These are phyloP conservation scores for Aspergillus unguis DNA, from an alignment of 2,329 filamentous ascomycete genomes.

Conservation along the genomic window DNA sequence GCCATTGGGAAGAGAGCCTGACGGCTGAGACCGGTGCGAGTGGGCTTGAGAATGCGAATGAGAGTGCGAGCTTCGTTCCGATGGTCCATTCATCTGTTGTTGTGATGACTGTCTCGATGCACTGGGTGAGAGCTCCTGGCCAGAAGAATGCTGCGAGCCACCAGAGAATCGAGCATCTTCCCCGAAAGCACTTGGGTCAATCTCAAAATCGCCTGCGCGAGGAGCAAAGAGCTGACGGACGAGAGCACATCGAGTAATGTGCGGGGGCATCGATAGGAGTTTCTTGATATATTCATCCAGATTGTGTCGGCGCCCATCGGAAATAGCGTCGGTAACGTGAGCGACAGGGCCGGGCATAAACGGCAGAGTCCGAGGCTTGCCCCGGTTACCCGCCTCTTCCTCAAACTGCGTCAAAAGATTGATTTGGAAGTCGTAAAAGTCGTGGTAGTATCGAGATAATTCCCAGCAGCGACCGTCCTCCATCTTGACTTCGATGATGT, in stretches of 20 bases:
- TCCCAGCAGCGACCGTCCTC: slow-evolving; percentile 93
- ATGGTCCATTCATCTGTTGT: slow-evolving; percentile 57
- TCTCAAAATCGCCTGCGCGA: slow-evolving; percentile 87
- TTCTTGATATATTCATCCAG: slow-evolving; percentile 95
- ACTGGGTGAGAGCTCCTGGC: slow-evolving; percentile 58
- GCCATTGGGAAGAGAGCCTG: slow-evolving; percentile 31
- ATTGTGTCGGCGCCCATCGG: slow-evolving; percentile 86
- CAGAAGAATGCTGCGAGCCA: slow-evolving; percentile 65
- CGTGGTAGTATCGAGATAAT: slow-evolving; percentile 90
- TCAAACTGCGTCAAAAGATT: slow-evolving; percentile 88
- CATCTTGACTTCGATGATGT: slow-evolving; percentile 86
- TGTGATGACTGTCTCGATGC: slow-evolving; percentile 64
- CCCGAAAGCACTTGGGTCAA: slow-evolving; percentile 64
- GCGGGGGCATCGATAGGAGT: slow-evolving; percentile 73
- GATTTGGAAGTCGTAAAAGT: slow-evolving; percentile 99
- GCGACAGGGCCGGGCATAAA: slow-evolving; percentile 99
- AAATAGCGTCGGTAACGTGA: slow-evolving; percentile 97
- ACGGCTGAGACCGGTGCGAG: slow-evolving; percentile 37
- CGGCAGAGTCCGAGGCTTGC: slow-evolving; percentile 75
- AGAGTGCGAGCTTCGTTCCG: slow-evolving; percentile 28
- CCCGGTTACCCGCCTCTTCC: slow-evolving; percentile 83
- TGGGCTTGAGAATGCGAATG: neutral
- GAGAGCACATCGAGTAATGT: slow-evolving; percentile 79
- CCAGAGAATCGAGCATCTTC: slow-evolving; percentile 74
- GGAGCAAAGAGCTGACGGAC: slow-evolving; percentile 91